These are phyloP conservation scores for Acer saccharum DNA, from an alignment of 345 rosid species.

Conservation along the genomic window DNA sequence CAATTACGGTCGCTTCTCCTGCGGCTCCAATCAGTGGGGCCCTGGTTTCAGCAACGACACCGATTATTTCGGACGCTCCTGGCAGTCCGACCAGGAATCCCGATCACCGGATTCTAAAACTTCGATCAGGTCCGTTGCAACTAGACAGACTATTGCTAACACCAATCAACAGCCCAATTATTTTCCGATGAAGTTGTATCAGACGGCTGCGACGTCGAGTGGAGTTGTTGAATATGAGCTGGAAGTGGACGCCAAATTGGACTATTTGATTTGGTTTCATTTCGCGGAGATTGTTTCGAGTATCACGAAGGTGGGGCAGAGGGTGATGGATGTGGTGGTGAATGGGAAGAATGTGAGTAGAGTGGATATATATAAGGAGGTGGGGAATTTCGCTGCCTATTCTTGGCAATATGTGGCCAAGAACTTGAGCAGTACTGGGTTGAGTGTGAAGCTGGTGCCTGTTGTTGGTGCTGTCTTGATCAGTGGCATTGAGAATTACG, in stretches of 20 bases:
- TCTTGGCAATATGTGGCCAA: slow-evolving; percentile 49
- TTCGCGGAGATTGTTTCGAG: slow-evolving; percentile 87
- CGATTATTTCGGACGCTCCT: slow-evolving; percentile 82
- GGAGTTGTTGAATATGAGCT: slow-evolving; percentile 63
- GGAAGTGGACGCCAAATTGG: slow-evolving; percentile 84
- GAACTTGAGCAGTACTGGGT: slow-evolving; percentile 60
- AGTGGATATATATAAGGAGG: slow-evolving; percentile 65
- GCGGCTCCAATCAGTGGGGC: slow-evolving; percentile 85
- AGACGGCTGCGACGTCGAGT: slow-evolving; percentile 59
- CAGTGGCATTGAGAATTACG: slow-evolving; percentile 89
- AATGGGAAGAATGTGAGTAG: slow-evolving; percentile 66
- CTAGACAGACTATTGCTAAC: slow-evolving; percentile 47
- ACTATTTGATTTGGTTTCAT: slow-evolving; percentile 93
- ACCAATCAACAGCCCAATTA: slow-evolving; percentile 71
- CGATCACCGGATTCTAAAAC: slow-evolving; percentile 32
- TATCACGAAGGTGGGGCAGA: slow-evolving; percentile 63
- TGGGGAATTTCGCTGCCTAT: slow-evolving; percentile 69
- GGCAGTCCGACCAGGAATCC: slow-evolving; percentile 72
- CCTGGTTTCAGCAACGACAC: slow-evolving; percentile 84
- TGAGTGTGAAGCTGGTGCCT: slow-evolving; percentile 64
- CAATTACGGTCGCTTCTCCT: slow-evolving; percentile 81
- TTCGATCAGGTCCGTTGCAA: slow-evolving; percentile 42
- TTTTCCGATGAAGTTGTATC: slow-evolving; percentile 92
- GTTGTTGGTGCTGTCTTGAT: slow-evolving; percentile 65
- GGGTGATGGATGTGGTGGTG: slow-evolving; percentile 79